Conservation (phyloP, 2,329 filamentous ascomycete species). For the Colletotrichum abscissum region DNA sequence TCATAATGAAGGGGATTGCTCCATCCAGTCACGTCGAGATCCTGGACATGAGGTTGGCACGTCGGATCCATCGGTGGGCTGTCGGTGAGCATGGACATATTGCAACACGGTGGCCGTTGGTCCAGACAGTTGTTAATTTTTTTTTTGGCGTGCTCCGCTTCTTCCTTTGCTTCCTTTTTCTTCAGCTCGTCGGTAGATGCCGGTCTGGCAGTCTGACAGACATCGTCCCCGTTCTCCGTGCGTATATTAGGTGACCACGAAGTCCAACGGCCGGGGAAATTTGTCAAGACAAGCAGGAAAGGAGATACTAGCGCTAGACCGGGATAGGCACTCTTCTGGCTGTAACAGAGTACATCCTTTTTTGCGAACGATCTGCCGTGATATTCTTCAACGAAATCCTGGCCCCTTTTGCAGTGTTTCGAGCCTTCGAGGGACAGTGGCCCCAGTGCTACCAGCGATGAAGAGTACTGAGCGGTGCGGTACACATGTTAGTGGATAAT, state of each 20-base stretch:
- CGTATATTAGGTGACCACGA: not conserved
- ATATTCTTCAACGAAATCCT: not conserved
- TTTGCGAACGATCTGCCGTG: not conserved
- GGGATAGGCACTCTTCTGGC: not conserved
- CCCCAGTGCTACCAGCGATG: not conserved
- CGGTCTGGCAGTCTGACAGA: constrained; percentile 1
- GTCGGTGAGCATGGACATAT: not conserved
- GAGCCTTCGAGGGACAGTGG: not conserved
- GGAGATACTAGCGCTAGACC: not conserved
- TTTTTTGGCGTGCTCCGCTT: not conserved
- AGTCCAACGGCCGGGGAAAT: not conserved
- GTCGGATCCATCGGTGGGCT: not conserved
- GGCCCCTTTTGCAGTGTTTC: not conserved
- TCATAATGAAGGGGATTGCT: not conserved
- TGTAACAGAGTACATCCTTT: not conserved
- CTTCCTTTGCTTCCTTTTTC: not conserved
- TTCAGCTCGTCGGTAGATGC: not conserved
- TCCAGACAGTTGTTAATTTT: not conserved
- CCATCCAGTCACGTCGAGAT: not conserved
- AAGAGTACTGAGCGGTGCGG: not conserved
- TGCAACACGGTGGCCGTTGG: not conserved
- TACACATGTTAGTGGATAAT: not conserved
- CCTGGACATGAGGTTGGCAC: not conserved
- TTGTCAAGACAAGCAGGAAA: not conserved
- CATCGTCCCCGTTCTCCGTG: not conserved